Evolutionary conservation across 148 eudicot genomes (phyloP).

Genomic region (Silene conica): DNA sequence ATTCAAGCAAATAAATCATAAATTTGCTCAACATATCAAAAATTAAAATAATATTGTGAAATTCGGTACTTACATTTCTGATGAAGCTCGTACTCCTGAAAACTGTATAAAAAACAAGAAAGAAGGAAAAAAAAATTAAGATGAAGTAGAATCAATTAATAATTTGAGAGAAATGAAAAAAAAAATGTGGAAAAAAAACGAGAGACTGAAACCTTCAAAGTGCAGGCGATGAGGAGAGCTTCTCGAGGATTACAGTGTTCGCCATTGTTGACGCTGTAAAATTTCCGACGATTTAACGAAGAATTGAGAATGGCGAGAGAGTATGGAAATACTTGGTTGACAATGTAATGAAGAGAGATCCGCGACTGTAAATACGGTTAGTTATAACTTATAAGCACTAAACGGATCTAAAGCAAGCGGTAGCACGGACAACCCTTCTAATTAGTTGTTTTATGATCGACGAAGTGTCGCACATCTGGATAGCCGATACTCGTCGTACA

Average conservation of each 20-base stretch:
- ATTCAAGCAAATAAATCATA: background rate
- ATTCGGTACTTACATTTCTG: conserved; percentile 20
- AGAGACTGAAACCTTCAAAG: conserved; percentile 54
- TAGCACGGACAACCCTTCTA: too few species aligned
- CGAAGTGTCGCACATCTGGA: too few species aligned
- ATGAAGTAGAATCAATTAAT: background rate
- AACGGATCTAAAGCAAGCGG: too few species aligned
- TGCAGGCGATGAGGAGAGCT: conserved; percentile 72
- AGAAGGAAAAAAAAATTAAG: background rate
- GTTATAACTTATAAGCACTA: too few species aligned
- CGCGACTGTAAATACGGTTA: too few species aligned
- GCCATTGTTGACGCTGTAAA: conserved; percentile 26
- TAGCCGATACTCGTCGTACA: too few species aligned
- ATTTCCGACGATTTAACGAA: too few species aligned
- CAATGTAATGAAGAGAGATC: too few species aligned
- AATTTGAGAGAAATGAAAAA: conserved; percentile 9
- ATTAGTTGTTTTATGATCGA: too few species aligned
- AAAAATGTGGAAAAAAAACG: background rate
- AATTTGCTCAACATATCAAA: background rate
- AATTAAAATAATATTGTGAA: background rate
- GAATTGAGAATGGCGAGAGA: too few species aligned
- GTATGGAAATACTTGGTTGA: too few species aligned
- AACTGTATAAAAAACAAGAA: background rate
- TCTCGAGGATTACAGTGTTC: conserved; percentile 42
- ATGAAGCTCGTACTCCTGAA: conserved; percentile 13